phyloP scores from a whole-genome alignment of 106 monocot genomes.

The Acorus calamus region DNA sequence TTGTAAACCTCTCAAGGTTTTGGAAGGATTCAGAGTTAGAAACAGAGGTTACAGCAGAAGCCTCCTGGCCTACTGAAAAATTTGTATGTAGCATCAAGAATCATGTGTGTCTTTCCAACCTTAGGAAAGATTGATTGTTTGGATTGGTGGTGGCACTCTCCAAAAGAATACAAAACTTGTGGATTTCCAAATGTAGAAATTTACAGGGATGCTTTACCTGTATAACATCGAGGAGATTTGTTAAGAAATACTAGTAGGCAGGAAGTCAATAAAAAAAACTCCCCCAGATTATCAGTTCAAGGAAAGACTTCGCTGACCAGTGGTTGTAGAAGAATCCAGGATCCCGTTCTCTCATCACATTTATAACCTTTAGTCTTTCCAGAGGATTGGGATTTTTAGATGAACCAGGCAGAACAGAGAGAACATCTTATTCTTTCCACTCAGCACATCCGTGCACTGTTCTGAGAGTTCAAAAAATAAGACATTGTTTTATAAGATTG shows the following conservation, averaged over 20 bases:
- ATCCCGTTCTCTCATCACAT: conserved; percentile 12
- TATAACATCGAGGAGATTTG: conserved; percentile 15
- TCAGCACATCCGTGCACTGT: conserved; percentile 26
- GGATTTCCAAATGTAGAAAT: conserved; percentile 1
- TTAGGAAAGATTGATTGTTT: conserved; percentile 33
- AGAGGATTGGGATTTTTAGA: conserved; percentile 30
- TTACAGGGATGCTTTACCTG: conserved; percentile 4
- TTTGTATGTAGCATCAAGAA: conserved; percentile 5
- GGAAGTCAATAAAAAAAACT: not conserved
- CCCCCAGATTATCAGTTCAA: conserved; percentile 14
- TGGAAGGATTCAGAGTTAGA: conserved; percentile 11
- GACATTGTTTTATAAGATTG: conserved; percentile 21
- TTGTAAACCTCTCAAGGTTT: conserved; percentile 13
- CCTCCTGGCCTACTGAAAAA: conserved; percentile 13
- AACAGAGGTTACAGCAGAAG: conserved; percentile 15
- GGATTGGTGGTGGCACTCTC: conserved; percentile 12
- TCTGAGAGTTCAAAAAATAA: conserved; percentile 24
- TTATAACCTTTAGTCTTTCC: conserved; percentile 5
- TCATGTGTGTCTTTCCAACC: conserved; percentile 31
- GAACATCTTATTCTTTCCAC: conserved; percentile 15
- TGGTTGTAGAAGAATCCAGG: conserved; percentile 13
- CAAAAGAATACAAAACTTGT: conserved; percentile 3
- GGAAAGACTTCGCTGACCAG: conserved; percentile 9
- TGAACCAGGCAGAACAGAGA: conserved; percentile 37
- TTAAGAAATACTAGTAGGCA: conserved; percentile 6